These are phyloP conservation scores for Aspergillus sp. DNA, from an alignment of 2,329 filamentous ascomycete genomes.

Conservation along the genomic window DNA sequence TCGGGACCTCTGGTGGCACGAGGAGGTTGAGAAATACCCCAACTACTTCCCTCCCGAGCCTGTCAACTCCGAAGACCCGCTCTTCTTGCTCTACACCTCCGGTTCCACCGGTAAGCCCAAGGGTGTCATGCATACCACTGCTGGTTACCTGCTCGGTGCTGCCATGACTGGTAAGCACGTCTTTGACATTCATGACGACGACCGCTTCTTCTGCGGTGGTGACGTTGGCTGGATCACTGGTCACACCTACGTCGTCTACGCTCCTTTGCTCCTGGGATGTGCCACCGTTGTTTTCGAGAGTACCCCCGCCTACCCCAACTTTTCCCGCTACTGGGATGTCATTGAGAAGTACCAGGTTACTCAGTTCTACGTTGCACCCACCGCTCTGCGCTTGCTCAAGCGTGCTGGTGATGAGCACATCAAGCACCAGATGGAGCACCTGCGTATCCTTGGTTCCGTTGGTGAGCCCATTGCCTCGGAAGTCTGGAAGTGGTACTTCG, in stretches of 20 bases:
- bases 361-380: constrained; percentile 97
- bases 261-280: constrained; percentile 84
- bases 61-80: constrained; percentile 88
- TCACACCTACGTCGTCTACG: constrained; percentile 97
- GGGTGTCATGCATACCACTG: constrained; percentile 97
- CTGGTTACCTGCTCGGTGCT: constrained; percentile 86
- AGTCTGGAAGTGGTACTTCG: constrained; percentile 99
- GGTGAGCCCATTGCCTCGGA: constrained; percentile 97
- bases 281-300: constrained; percentile 96
- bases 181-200: constrained; percentile 92
- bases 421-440: constrained; percentile 77
- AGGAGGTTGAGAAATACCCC: constrained; percentile 96
- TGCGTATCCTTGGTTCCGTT: constrained; percentile 87
- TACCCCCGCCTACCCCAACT: constrained; percentile 93
- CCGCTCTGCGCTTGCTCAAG: constrained; percentile 86
- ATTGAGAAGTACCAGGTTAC: constrained; percentile 92
- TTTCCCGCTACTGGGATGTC: constrained; percentile 98
- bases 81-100: constrained; percentile 97
- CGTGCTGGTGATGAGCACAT: constrained; percentile 91
- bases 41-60: constrained; percentile 81
- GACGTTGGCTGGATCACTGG: constrained; percentile 99
- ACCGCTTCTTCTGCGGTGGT: constrained; percentile 94
- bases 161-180: constrained; percentile 96
- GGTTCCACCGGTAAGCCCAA: constrained; percentile 98
- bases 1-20: constrained; percentile 96